Evolutionary conservation across 1,284 basidiomycete genomes (phyloP).

Genomic region (Ustilago esculenta): DNA sequence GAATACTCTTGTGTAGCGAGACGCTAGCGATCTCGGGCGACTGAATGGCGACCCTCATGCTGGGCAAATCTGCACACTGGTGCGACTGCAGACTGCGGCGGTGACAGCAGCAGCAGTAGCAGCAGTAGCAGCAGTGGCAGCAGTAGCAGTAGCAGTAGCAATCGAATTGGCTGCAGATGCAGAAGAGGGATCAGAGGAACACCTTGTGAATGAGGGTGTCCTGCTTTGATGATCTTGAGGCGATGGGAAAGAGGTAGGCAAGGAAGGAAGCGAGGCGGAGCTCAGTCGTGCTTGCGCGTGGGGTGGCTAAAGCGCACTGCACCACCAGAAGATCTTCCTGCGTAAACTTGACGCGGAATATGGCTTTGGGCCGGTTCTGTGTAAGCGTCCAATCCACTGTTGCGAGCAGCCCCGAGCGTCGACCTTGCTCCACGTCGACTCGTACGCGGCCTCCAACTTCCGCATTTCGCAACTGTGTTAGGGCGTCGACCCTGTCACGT

Average conservation of each 20-base stretch:
- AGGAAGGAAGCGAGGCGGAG: neutral
- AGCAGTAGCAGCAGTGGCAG: too few relatives aligned
- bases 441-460: conserved; percentile 13
- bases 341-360: too few relatives aligned
- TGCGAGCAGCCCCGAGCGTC: too few relatives aligned
- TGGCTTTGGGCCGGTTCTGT: too few relatives aligned
- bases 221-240: conserved; percentile 18
- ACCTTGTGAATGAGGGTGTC: conserved; percentile 9
- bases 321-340: conserved; percentile 25
- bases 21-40: conserved; percentile 87
- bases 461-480: conserved; percentile 7
- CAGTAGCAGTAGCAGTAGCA: conserved; percentile 9
- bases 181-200: conserved; percentile 2
- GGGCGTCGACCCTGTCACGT: conserved; percentile 6
- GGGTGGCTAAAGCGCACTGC: conserved; percentile 2
- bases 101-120: neutral
- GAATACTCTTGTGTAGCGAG: conserved; percentile 81
- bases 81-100: conserved; percentile 23
- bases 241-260: conserved; percentile 4
- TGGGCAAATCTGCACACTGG: conserved; percentile 16
- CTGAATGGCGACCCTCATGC: conserved; percentile 71
- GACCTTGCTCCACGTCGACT: conserved; percentile 36
- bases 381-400: too few relatives aligned
- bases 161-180: neutral
- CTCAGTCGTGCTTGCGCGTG: neutral